phyloP scores from a whole-genome alignment of 2,329 filamentous ascomycete genomes.

The Diplodia intermedia region DNA sequence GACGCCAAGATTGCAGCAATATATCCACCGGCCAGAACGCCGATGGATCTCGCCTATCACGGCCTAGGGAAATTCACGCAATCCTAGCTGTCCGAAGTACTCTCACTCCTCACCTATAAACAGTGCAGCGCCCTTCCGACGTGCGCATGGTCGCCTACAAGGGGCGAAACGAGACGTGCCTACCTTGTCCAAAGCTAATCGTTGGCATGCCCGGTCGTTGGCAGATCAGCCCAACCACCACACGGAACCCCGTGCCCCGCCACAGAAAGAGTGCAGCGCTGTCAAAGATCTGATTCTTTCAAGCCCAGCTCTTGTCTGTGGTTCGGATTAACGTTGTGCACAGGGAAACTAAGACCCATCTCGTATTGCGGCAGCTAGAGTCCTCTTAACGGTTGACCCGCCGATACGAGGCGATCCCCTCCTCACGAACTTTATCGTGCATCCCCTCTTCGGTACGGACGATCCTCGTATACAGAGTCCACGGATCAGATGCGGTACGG shows the following conservation, averaged over 20 bases:
- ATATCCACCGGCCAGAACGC: slow-evolving; percentile 15
- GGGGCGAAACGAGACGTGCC: neutral
- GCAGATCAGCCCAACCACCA: neutral
- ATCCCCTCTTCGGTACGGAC: slow-evolving; percentile 20
- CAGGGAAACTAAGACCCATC: slow-evolving; percentile 4
- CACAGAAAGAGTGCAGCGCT: neutral
- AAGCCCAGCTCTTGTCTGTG: neutral
- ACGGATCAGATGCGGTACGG: neutral
- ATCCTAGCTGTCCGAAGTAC: neutral
- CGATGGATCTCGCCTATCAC: slow-evolving; percentile 7
- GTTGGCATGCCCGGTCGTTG: neutral
- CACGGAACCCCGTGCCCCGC: neutral
- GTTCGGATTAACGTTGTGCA: slow-evolving; percentile 5
- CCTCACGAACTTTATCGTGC: slow-evolving; percentile 20
- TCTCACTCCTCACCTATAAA: slow-evolving; percentile 2
- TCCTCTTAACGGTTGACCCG: slow-evolving; percentile 7
- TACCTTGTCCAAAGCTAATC: neutral
- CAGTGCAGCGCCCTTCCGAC: neutral
- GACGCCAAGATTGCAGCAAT: slow-evolving; percentile 20
- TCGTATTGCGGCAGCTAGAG: slow-evolving; percentile 26
- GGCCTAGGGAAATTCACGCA: neutral
- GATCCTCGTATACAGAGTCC: slow-evolving; percentile 27
- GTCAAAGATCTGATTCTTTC: neutral
- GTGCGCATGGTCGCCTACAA: neutral
- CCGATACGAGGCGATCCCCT: slow-evolving; percentile 24